Evolutionary conservation across 768 basidiomycete species (phyloP), one percentile per base, ranked within the genome.

Genomic region (Termitomyces sp.): DNA sequence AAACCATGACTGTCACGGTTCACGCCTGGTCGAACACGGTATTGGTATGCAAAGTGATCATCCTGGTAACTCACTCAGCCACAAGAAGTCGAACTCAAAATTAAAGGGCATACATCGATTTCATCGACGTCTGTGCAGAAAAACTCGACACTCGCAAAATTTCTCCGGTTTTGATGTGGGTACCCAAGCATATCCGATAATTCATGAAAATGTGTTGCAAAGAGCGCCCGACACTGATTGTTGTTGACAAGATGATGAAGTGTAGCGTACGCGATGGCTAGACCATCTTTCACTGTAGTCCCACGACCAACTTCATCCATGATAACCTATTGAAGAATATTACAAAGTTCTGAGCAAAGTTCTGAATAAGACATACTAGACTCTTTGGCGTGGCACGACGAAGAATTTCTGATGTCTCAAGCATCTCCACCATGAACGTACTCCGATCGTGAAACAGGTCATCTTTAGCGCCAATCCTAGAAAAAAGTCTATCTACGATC

Each of bases 251-350:
- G 79, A 69, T 98, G 87, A 65, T 95, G 87, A 35, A 95, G 78
- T 3, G 92, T 86, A 6, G 92, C 91, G 66, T 93, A 98, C 18
- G 97, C 95, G 52, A 98, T 92, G 0, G 96, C 93, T 14, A 98
- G 71, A 10, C 96, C 96, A 65, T 97, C 95, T 59, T 85, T 85
- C 8, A 94, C 85, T 0, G 94, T 94, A 6, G 96, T 98, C 35
- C 96, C 96, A 63, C 96, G 77, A 6, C 96, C 96, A n/a, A 99
- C 94, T 75, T 99, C 96, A 68, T 99, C 96, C 92, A 99, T 95
- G 61, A 99, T 95, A n/a, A 98, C 90, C 92, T 94, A 64, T 16
- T 26, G 12, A 36, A 40, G 33, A 58, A 54, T 5, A 54, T 65
- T 36, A 56, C 20, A 20, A 28, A 35, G 24, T 28, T 52, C 44